These are phyloP conservation scores for Viridothelium virens DNA, from an alignment of 495 filamentous ascomycete species.

Conservation along the genomic window DNA sequence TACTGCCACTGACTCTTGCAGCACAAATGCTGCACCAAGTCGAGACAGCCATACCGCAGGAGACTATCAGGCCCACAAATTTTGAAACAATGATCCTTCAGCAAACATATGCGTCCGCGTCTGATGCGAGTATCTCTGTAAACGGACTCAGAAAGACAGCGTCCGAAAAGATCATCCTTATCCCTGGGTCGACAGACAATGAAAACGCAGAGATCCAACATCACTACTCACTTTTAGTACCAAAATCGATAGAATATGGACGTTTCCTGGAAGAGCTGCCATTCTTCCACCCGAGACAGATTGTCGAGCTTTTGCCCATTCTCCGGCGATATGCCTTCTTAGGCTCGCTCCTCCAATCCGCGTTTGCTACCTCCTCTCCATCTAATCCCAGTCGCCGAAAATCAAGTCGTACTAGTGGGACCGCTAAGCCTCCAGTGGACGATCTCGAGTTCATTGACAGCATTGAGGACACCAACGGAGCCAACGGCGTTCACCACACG, in stretches of 20 bases:
- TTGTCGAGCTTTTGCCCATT: slow-evolving; percentile 64
- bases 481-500: neutral
- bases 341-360: slow-evolving; percentile 24
- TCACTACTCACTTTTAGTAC: slow-evolving; percentile 59
- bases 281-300: slow-evolving; percentile 80
- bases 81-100: slow-evolving; percentile 60
- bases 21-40: slow-evolving; percentile 58
- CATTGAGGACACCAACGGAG: slow-evolving; percentile 8
- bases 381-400: neutral
- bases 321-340: slow-evolving; percentile 35
- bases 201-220: slow-evolving; percentile 47
- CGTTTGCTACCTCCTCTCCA: slow-evolving; percentile 15
- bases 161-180: slow-evolving; percentile 25
- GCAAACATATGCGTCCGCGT: neutral
- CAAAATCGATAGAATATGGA: slow-evolving; percentile 57
- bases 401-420: slow-evolving; percentile 16
- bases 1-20: slow-evolving; percentile 61
- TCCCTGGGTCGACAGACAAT: slow-evolving; percentile 25
- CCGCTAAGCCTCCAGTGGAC: slow-evolving; percentile 15
- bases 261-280: slow-evolving; percentile 61
- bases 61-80: slow-evolving; percentile 47
- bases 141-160: slow-evolving; percentile 23
- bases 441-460: slow-evolving; percentile 13
- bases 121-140: neutral
- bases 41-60: slow-evolving; percentile 47